Conservation (phyloP, 441 rosid genomes). For the Erodium chrysanthum region DNA sequence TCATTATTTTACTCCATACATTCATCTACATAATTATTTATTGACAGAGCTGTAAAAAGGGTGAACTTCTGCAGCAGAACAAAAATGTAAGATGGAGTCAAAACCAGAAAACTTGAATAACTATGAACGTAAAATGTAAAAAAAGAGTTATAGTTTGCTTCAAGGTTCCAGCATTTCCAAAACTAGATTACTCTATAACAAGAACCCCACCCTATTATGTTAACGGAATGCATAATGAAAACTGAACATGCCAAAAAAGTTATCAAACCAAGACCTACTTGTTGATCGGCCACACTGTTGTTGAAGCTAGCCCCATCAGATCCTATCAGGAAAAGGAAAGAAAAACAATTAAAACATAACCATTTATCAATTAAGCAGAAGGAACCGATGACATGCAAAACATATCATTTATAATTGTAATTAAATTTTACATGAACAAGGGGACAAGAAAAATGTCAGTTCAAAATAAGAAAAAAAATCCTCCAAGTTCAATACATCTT, state of each 20-base stretch:
- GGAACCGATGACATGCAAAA: slow-evolving; percentile 12
- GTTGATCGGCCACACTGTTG: slow-evolving; percentile 83
- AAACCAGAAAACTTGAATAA: no score
- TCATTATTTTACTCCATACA: neutral
- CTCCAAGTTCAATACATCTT: neutral
- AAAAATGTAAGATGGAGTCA: neutral
- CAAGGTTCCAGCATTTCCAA: neutral
- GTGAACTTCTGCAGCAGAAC: neutral
- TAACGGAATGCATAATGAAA: neutral
- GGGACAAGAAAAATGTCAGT: neutral
- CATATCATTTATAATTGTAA: neutral
- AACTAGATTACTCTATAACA: neutral
- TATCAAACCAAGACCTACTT: slow-evolving; percentile 45
- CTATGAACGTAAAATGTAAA: neutral
- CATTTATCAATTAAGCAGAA: slow-evolving; percentile 16
- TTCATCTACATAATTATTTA: neutral
- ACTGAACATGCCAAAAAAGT: neutral
- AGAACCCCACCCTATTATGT: neutral
- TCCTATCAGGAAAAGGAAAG: slow-evolving; percentile 29
- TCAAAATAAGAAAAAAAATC: neutral
- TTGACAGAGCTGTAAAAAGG: neutral
- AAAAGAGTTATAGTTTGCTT: neutral
- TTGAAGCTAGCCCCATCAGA: slow-evolving; percentile 81
- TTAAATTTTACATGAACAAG: neutral
- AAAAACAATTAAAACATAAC: slow-evolving; percentile 10